Percentiles rank a stretch among this genome's conserved stretches.
phyloP scores from a whole-genome alignment of 306 rosid species.

The Quercus ilex region DNA sequence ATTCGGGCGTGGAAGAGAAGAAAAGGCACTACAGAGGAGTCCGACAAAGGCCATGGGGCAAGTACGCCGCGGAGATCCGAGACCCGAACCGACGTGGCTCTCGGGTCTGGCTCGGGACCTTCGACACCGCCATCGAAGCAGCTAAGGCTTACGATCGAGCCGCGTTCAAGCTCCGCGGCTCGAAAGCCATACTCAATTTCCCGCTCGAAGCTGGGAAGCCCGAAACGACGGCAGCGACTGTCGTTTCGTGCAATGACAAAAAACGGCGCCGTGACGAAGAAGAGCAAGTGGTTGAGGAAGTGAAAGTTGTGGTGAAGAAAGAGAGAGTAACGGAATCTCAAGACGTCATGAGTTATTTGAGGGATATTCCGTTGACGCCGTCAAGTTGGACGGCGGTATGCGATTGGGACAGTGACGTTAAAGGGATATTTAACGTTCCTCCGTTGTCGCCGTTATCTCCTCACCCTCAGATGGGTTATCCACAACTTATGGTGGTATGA shows the following conservation, averaged over 20 bases:
- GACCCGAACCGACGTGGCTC: conserved; percentile 79
- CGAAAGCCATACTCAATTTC: conserved; percentile 80
- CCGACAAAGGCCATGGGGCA: conserved; percentile 84
- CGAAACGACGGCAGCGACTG: neutral
- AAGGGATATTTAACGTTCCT: conserved; percentile 57
- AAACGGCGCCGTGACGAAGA: conserved; percentile 47
- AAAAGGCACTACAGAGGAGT: conserved; percentile 61
- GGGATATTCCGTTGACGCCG: conserved; percentile 79
- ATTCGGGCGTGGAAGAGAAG: conserved; percentile 6
- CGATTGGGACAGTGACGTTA: conserved; percentile 55
- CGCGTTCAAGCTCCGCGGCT: conserved; percentile 74
- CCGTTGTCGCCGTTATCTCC: conserved; percentile 89
- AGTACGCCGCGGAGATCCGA: conserved; percentile 83
- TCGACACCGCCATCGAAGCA: conserved; percentile 75
- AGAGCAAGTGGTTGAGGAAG: neutral
- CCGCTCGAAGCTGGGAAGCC: conserved; percentile 52
- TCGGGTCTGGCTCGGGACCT: conserved; percentile 83
- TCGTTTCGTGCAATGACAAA: neutral
- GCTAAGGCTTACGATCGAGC: conserved; percentile 84
- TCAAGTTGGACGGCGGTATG: conserved; percentile 53
- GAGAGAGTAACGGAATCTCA: conserved; percentile 36
- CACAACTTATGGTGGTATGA: conserved; percentile 63
- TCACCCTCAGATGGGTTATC: conserved; percentile 46
- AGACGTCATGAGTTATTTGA: neutral
- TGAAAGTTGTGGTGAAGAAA: conserved; percentile 39